Base-by-base conservation (phyloP, 257 asterid genomes). In the Ilex aquifolium region DNA sequence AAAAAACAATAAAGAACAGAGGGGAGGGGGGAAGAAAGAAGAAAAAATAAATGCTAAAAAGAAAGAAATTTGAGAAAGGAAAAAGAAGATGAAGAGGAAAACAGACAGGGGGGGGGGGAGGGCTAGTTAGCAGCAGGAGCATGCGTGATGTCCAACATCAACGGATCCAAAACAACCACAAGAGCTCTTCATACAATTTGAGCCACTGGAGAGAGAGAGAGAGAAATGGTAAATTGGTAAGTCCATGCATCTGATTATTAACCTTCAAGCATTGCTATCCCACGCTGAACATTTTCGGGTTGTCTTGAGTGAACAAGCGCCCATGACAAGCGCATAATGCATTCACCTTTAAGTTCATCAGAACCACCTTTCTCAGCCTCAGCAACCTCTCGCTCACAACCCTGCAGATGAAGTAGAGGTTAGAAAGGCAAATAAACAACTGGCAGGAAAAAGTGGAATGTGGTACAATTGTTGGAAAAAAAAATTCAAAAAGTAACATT, bases 251-350 rank as follows among this genome's bases (percentile, higher is more conserved):
- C 61, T 32, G 13, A 21, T 40, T 42, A 49, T 70, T 71, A 32
- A 88, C 98, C 91, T 81, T 92, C 98, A 59, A 92, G 98, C 98
- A 92, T 92, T 59, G 87, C 97, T 73, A 88, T 88, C 46, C 98
- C 98, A 67, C 97, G 92, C 21, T 85, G 97, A 31, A 89, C 85
- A 76, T 92, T 97, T 56, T 77, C 86, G 7, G 89, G 76, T 30
- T 86, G 80, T 74, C 71, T 92, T 17, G 98, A 92, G 72, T 92
- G 98, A 75, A 92, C 95, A 57, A 92, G 98, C 63, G 93, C 90
- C 98, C 98, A 92, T 58, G 95, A 92, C 74, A 92, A 76, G 67
- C 95, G 93, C 97, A 89, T 88, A 67, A 92, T 76, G 83, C 95
- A 77, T 73, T 86, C 97, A 70, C 80, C 80, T 77, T 82, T 92